Conservation (phyloP, 1,139 yeast species). For the Entelexis paramagnoliae region DNA sequence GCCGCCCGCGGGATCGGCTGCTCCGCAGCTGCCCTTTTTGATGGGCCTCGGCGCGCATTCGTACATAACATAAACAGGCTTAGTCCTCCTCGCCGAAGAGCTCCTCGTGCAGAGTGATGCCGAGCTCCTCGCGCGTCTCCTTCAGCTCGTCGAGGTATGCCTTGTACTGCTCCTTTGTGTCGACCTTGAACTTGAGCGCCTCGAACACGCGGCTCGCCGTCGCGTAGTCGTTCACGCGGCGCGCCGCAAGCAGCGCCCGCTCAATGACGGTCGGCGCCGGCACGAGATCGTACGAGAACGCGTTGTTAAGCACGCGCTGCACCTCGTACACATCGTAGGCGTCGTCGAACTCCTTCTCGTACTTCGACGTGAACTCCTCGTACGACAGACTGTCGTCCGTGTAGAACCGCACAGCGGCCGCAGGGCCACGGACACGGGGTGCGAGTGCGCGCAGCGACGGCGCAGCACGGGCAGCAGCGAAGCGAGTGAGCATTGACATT, state of each 20-base stretch:
- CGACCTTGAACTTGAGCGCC: constrained; percentile 89
- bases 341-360: constrained; percentile 93
- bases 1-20: no score
- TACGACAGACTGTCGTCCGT: constrained; percentile 22
- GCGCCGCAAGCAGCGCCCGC: constrained; percentile 93
- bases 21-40: not conserved
- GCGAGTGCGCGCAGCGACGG: constrained; percentile 10
- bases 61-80: not conserved
- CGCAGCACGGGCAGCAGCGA: constrained; percentile 16
- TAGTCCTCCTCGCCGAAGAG: constrained; percentile 43
- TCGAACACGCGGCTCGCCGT: constrained; percentile 98
- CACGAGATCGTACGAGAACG: constrained; percentile 95
- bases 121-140: constrained; percentile 84
- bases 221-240: constrained; percentile 98
- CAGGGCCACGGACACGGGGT: constrained; percentile 8
- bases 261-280: constrained; percentile 96
- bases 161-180: constrained; percentile 82
- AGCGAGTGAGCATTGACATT: constrained; percentile 17
- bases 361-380: constrained; percentile 32
- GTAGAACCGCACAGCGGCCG: constrained; percentile 19
- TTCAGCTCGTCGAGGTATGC: constrained; percentile 94
- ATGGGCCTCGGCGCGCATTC: not conserved
- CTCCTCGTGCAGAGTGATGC: constrained; percentile 83
- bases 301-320: constrained; percentile 87
- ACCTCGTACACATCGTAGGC: constrained; percentile 98